Evolutionary conservation across 352 stramenopile genomes (phyloP), one percentile per base, ranked within the genome.

Genomic region (Elongisporangium prolatum): DNA sequence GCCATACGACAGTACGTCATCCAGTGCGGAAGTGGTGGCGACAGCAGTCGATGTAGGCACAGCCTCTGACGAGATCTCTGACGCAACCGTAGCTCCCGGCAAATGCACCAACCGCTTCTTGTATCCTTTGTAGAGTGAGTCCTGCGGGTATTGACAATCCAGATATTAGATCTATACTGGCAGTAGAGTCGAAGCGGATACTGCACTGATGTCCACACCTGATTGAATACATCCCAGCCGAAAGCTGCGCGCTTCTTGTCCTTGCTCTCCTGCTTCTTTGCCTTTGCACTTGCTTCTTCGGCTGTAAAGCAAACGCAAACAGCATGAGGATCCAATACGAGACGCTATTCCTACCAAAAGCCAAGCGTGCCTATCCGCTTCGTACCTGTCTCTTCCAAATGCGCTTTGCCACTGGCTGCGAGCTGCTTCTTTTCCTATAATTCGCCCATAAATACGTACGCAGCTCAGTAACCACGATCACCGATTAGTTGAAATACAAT

Each of bases 141-240:
- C 81, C 70, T 89, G 25, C 8, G 25, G 25, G 25, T 34, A 52
- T 3, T 56, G 17, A 7, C 14, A 28, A 28, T 8, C 6, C 4
- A 22, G 18, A 22, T 0, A 18, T 22, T 53, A 17, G 20, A 59
- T 13, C n/a, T n/a, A n/a, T n/a, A n/a, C n/a, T n/a, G n/a, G n/a
- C n/a, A n/a, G n/a, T n/a, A n/a, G n/a, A n/a, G n/a, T n/a, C n/a
- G n/a, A n/a, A n/a, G n/a, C 47, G 48, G 17, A 48, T 21, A 14
- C 40, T 59, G n/a, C n/a, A n/a, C n/a, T n/a, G n/a, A n/a, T n/a
- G n/a, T n/a, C 11, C 9, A 51, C 18, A 69, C 63, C 59, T 86
- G 81, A 55, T 93, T 93, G 57, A 93, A 93, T 6, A 88, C 84
- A 54, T 93, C 84, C 84, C 84, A 93, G 21, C 84, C 84, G 51